A percentile compares a stretch with the other conserved stretches of the same genome.
Conservation (phyloP, 2,329 filamentous ascomycete genomes). For the Trichoderma sp. region DNA sequence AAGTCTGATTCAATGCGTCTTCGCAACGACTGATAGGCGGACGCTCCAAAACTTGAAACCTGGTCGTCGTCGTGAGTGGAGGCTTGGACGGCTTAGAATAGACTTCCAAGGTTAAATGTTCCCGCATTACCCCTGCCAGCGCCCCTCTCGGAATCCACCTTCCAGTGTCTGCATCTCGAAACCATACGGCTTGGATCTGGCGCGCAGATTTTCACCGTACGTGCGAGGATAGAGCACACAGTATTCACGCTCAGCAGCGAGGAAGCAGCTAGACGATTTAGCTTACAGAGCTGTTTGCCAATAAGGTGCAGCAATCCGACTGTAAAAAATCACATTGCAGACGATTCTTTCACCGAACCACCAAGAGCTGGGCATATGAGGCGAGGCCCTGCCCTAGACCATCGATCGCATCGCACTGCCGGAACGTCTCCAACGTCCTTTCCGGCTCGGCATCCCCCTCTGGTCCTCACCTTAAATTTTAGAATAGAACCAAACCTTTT, state of each 20-base stretch:
- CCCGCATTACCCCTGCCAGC: constrained; percentile 7
- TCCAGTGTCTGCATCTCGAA: constrained; percentile 18
- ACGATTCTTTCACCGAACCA: background rate
- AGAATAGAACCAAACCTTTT: background rate
- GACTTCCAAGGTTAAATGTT: constrained; percentile 17
- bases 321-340: background rate
- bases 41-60: constrained; percentile 11
- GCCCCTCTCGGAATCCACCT: constrained; percentile 14
- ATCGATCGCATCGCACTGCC: background rate
- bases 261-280: background rate
- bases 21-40: background rate
- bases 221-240: background rate
- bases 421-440: constrained; percentile 1
- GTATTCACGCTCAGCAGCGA: background rate
- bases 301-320: background rate
- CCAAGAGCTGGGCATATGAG: background rate
- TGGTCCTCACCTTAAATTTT: constrained; percentile 13
- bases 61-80: constrained; percentile 10
- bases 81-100: constrained; percentile 3
- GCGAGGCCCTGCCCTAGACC: background rate
- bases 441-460: constrained; percentile 7
- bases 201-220: background rate
- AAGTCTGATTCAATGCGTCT: background rate
- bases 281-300: background rate
- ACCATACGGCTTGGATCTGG: constrained; percentile 15